Conservation (phyloP, 108 stramenopile species). For the Nannochloropsis salina region DNA sequence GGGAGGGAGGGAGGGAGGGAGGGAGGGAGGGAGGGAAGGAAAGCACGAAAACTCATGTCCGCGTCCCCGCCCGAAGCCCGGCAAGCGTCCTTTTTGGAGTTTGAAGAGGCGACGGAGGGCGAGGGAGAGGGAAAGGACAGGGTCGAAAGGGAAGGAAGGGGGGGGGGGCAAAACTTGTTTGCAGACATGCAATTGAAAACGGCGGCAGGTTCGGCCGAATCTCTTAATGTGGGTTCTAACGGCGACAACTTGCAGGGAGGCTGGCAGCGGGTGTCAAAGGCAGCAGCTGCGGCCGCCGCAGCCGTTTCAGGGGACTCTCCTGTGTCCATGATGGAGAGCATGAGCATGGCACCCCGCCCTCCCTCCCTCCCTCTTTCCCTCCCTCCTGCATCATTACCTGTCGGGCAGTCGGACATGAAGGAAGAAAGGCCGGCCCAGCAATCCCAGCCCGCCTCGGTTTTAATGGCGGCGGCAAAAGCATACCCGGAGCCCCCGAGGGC, state of each 20-base stretch:
- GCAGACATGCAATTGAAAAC: neutral
- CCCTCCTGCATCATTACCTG: neutral
- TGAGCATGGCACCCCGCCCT: no score
- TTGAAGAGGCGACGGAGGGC: neutral
- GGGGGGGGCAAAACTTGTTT: neutral
- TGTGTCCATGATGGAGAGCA: neutral
- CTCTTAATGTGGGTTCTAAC: no score
- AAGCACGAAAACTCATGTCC: no score
- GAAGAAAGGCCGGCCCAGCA: neutral
- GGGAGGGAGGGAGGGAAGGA: no score
- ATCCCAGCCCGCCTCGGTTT: no score
- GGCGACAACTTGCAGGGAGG: neutral
- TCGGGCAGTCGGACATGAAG: no score
- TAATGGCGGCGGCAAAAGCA: no score
- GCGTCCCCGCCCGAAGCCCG: conserved; percentile 18
- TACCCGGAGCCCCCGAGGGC: no score
- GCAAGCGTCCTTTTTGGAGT: neutral
- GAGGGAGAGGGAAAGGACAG: neutral
- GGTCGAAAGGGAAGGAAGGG: neutral
- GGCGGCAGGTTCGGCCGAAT: neutral
- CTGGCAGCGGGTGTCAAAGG: conserved; percentile 14
- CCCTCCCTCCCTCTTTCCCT: neutral
- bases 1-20: neutral
- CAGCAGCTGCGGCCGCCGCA: neutral
- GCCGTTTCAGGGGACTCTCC: neutral